These are phyloP conservation scores for Fusarium sp. DNA, from an alignment of 2,329 filamentous ascomycete species.

Conservation along the genomic window DNA sequence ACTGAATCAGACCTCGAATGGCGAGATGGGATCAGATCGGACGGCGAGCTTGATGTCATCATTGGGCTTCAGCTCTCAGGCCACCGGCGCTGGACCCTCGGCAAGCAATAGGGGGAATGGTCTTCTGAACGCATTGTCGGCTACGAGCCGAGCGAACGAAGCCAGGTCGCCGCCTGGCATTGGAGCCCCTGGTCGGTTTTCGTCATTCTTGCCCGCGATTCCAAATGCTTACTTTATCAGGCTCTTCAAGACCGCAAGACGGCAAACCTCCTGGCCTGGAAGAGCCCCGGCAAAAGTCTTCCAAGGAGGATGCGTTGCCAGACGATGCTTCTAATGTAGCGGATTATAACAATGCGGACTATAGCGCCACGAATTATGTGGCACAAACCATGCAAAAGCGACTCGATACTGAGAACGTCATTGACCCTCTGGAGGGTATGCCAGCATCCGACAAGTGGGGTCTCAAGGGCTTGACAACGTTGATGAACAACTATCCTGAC, in stretches of 20 bases:
- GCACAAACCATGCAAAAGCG: slow-evolving; percentile 43
- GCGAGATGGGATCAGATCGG: slow-evolving; percentile 68
- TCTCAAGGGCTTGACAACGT: slow-evolving; percentile 69
- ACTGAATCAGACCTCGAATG: slow-evolving; percentile 65
- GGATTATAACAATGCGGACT: slow-evolving; percentile 56
- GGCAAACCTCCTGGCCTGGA: slow-evolving; percentile 52
- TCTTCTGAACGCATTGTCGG: slow-evolving; percentile 71
- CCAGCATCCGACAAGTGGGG: slow-evolving; percentile 72
- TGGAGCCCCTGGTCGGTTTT: slow-evolving; percentile 49
- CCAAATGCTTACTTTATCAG: slow-evolving; percentile 42
- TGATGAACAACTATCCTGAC: slow-evolving; percentile 73
- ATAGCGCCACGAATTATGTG: background rate
- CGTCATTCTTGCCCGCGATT: background rate
- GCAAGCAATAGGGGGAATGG: slow-evolving; percentile 66
- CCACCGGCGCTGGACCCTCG: slow-evolving; percentile 48
- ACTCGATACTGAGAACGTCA: slow-evolving; percentile 52
- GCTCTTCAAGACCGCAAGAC: slow-evolving; percentile 56
- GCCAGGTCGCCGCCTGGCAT: slow-evolving; percentile 59
- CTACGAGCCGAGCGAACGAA: slow-evolving; percentile 63
- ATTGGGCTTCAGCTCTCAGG: slow-evolving; percentile 63
- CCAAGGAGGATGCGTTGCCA: slow-evolving; percentile 54
- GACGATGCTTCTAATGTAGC: slow-evolving; percentile 56
- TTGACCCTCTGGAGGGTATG: slow-evolving; percentile 71
- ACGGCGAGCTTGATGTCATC: slow-evolving; percentile 62
- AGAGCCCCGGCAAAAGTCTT: slow-evolving; percentile 57